Evolutionary conservation across 768 basidiomycete species (phyloP).

Genomic region (Pulveroboletus sp.): DNA sequence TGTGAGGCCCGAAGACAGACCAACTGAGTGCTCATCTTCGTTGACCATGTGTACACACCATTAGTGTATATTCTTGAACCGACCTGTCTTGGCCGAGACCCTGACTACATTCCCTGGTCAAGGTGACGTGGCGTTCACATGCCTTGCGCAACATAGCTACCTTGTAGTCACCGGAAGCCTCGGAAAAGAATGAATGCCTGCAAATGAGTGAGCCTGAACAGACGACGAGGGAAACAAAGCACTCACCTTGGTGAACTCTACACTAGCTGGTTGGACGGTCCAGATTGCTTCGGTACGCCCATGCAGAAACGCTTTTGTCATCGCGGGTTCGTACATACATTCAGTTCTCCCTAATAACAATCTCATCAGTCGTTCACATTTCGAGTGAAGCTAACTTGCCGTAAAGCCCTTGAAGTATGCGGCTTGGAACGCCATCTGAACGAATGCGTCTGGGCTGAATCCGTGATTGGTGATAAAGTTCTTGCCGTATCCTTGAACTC

Average conservation of each 20-base stretch:
- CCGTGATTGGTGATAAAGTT: conserved; percentile 93
- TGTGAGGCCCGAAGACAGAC: conserved; percentile 1
- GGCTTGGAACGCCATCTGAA: conserved; percentile 98
- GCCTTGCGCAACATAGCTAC: conserved; percentile 73
- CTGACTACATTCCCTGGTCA: conserved; percentile 87
- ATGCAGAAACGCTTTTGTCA: conserved; percentile 95
- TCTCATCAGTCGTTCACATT: background rate
- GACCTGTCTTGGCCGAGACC: conserved; percentile 91
- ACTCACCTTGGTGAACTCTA: conserved; percentile 78
- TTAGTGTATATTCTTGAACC: conserved; percentile 6
- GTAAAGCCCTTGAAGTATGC: conserved; percentile 92
- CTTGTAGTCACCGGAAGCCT: conserved; percentile 66
- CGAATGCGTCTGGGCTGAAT: conserved; percentile 94
- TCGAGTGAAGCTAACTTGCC: conserved; percentile 40
- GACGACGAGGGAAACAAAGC: background rate
- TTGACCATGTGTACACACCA: conserved; percentile 27
- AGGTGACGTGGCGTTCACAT: conserved; percentile 77
- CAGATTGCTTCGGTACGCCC: conserved; percentile 95
- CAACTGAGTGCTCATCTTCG: conserved; percentile 23
- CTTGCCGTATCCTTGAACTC: conserved; percentile 93
- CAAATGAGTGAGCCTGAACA: background rate
- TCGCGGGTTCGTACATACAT: conserved; percentile 96
- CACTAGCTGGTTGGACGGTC: conserved; percentile 83
- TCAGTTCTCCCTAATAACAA: conserved; percentile 76
- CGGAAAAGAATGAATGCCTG: conserved; percentile 81